Evolutionary conservation across 768 basidiomycete genomes (phyloP).

Genomic region (Pleurotus pulmonarius): DNA sequence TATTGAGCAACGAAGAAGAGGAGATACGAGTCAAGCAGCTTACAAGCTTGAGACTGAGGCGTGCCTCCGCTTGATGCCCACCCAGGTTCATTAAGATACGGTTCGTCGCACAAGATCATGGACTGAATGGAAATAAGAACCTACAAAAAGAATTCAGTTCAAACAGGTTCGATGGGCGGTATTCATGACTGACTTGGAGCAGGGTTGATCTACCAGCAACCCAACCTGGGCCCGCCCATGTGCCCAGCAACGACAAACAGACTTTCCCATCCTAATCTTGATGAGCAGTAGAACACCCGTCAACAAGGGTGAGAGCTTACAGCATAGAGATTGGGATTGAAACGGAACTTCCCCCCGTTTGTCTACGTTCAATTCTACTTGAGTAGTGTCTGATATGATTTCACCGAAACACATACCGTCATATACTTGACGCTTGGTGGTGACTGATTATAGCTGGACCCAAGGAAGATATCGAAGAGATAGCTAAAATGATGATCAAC

Average conservation of each 20-base stretch:
- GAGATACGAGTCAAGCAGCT: slow-evolving; percentile 18
- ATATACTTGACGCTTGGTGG: slow-evolving; percentile 69
- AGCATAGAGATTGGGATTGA: slow-evolving; percentile 94
- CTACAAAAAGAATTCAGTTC: slow-evolving; percentile 48
- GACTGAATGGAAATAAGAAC: slow-evolving; percentile 94
- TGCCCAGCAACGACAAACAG: slow-evolving; percentile 86
- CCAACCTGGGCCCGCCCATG: slow-evolving; percentile 95
- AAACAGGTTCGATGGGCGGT: background rate
- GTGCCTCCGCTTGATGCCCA: slow-evolving; percentile 75
- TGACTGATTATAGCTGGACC: slow-evolving; percentile 82
- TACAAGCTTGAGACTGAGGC: slow-evolving; percentile 74
- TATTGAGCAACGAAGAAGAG: slow-evolving; percentile 7
- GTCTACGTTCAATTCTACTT: slow-evolving; percentile 43
- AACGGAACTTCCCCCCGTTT: slow-evolving; percentile 82
- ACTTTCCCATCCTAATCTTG: slow-evolving; percentile 81
- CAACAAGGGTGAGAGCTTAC: slow-evolving; percentile 34
- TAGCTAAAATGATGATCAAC: slow-evolving; percentile 33
- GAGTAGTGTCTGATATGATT: background rate
- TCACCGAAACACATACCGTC: slow-evolving; percentile 39
- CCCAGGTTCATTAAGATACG: slow-evolving; percentile 91
- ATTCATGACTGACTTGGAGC: slow-evolving; percentile 55
- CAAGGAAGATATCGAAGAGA: slow-evolving; percentile 92
- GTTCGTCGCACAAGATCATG: slow-evolving; percentile 93
- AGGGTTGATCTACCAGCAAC: slow-evolving; percentile 85
- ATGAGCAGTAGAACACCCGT: background rate